Conservation (phyloP, 768 basidiomycete genomes). For the Kwoniella mangroviensis region DNA sequence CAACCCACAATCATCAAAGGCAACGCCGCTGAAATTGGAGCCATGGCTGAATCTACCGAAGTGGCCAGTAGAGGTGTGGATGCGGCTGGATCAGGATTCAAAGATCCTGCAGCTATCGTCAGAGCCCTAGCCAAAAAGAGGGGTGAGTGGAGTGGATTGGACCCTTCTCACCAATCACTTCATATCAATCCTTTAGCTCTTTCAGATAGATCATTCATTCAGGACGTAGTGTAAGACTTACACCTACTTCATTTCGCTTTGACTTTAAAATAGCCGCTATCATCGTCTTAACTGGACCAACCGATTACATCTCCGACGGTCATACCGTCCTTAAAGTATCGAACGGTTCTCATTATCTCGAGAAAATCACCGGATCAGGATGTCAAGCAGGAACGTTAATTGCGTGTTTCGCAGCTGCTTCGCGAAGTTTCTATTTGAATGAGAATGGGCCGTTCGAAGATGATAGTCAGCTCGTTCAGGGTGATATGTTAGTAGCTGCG, state of each 20-base stretch:
- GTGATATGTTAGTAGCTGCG: constrained; percentile 77
- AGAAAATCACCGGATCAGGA: constrained; percentile 85
- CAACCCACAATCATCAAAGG: constrained; percentile 93
- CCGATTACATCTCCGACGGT: constrained; percentile 87
- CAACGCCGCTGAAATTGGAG: constrained; percentile 81
- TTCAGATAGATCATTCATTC: no score
- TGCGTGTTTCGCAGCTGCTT: constrained; percentile 78
- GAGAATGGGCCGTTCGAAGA: constrained; percentile 29
- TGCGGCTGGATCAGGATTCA: constrained; percentile 75
- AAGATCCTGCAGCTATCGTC: constrained; percentile 74
- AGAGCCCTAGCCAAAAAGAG: constrained; percentile 72
- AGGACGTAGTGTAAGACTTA: no score
- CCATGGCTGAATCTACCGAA: constrained; percentile 75
- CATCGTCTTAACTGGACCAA: constrained; percentile 76
- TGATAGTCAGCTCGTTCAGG: constrained; percentile 64
- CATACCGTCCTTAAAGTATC: constrained; percentile 67
- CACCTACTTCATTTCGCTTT: neutral
- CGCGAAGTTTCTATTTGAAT: constrained; percentile 61
- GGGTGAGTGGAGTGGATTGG: constrained; percentile 62
- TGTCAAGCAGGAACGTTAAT: constrained; percentile 72
- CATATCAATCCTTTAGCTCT: no score
- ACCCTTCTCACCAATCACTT: no score
- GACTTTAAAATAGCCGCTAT: constrained; percentile 67
- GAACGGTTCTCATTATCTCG: constrained; percentile 78
- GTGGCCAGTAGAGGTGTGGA: constrained; percentile 83